phyloP scores from a whole-genome alignment of 2,329 filamentous ascomycete genomes.

The Tolypocladium album region DNA sequence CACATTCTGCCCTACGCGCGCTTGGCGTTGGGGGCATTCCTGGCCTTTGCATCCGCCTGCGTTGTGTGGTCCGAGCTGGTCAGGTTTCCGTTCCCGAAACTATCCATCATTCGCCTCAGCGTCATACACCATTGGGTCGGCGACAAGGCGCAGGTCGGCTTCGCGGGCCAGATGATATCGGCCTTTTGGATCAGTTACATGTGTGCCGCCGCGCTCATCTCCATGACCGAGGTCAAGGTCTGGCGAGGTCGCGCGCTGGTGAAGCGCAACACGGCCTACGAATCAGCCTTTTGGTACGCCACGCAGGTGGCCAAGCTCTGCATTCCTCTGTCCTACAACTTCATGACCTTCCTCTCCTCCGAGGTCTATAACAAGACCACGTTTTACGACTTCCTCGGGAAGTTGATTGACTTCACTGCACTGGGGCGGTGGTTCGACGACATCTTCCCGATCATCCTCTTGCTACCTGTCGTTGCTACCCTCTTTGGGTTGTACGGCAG shows the following conservation, averaged over 20 bases:
- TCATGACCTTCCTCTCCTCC: slow-evolving; percentile 75
- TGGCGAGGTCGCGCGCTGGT: slow-evolving; percentile 93
- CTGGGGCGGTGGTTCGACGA: slow-evolving; percentile 77
- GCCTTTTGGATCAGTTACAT: slow-evolving; percentile 92
- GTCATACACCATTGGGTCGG: slow-evolving; percentile 68
- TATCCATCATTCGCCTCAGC: slow-evolving; percentile 58
- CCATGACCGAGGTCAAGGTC: slow-evolving; percentile 88
- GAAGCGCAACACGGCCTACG: slow-evolving; percentile 79
- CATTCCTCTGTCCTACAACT: slow-evolving; percentile 91
- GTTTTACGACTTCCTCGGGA: slow-evolving; percentile 81
- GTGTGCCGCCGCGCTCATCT: slow-evolving; percentile 79
- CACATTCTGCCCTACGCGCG: slow-evolving; percentile 60
- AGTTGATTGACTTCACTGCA: slow-evolving; percentile 71
- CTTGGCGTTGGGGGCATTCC: slow-evolving; percentile 52
- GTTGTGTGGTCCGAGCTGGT: slow-evolving; percentile 92
- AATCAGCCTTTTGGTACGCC: slow-evolving; percentile 93
- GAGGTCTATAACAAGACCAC: slow-evolving; percentile 65
- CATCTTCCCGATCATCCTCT: slow-evolving; percentile 78
- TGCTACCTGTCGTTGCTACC: slow-evolving; percentile 76
- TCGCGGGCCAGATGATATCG: slow-evolving; percentile 76
- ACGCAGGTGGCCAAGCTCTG: slow-evolving; percentile 87
- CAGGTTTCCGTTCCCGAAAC: slow-evolving; percentile 65
- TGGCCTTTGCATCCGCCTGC: slow-evolving; percentile 65
- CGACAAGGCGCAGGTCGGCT: slow-evolving; percentile 65
- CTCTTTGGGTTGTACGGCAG: slow-evolving; percentile 84